These are phyloP conservation scores for Quercus alba DNA, from an alignment of 306 rosid species.

Conservation along the genomic window DNA sequence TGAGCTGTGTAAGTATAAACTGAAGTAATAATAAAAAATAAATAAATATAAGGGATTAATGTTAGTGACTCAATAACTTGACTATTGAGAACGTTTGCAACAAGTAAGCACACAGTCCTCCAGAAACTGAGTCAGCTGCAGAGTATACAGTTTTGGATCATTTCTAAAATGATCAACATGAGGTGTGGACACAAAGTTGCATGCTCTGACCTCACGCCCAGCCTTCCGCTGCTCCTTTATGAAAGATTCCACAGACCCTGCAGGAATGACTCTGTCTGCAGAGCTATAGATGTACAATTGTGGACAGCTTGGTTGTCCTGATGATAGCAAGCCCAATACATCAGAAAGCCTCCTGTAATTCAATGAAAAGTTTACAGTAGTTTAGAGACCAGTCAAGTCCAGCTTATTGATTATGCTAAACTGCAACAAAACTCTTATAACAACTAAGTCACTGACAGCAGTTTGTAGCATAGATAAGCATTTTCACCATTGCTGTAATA, in stretches of 20 bases:
- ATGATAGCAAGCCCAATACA: constrained; percentile 61
- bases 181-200: constrained; percentile 89
- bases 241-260: constrained; percentile 79
- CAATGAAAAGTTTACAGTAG: background rate
- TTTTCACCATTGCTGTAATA: too few relatives aligned
- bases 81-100: constrained; percentile 42
- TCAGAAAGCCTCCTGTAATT: constrained; percentile 87
- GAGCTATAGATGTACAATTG: constrained; percentile 89
- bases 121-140: constrained; percentile 76
- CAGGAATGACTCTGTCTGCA: constrained; percentile 90
- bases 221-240: constrained; percentile 70
- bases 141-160: constrained; percentile 75
- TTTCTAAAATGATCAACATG: constrained; percentile 97
- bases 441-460: background rate
- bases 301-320: constrained; percentile 87
- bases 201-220: constrained; percentile 88
- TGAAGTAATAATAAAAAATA: constrained; percentile 2
- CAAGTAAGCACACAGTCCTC: constrained; percentile 66
- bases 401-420: background rate
- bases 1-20: constrained; percentile 7
- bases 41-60: constrained; percentile 2
- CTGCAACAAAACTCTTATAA: background rate
- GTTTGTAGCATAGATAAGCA: too few relatives aligned
- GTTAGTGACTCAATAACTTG: background rate
- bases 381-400: background rate